Evolutionary conservation across 768 basidiomycete genomes (phyloP).

Genomic region (Hirschioporus abietinus): DNA sequence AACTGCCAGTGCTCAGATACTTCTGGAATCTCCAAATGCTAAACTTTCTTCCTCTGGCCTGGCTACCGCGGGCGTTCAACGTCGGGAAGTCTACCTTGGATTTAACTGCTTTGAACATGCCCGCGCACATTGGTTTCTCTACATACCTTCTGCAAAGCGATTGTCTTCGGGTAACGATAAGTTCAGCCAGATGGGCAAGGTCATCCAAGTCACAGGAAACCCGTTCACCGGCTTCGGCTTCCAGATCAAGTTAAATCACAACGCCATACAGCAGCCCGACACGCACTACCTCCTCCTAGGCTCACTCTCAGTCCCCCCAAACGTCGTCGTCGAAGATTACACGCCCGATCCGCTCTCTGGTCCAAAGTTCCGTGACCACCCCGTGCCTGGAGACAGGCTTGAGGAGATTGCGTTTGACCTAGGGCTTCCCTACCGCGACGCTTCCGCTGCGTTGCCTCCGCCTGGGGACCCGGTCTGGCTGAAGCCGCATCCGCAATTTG

Average conservation of each 20-base stretch:
- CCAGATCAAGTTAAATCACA: neutral
- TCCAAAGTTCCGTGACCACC: neutral
- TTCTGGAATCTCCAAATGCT: neutral
- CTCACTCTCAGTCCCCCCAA: neutral
- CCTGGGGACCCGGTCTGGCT: neutral
- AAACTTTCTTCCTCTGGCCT: neutral
- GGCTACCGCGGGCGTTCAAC: neutral
- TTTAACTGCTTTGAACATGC: neutral
- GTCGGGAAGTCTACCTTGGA: neutral
- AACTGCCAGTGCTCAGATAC: neutral
- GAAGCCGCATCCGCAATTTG: neutral
- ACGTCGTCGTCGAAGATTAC: neutral
- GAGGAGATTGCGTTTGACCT: neutral
- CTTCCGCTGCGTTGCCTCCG: neutral
- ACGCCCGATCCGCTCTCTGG: neutral
- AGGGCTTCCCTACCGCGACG: neutral
- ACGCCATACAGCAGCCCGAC: neutral
- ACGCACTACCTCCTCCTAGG: neutral
- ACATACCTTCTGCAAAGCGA: neutral
- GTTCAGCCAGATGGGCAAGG: neutral
- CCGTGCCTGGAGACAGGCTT: neutral
- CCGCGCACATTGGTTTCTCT: neutral
- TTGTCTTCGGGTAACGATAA: neutral
- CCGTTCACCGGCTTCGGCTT: neutral
- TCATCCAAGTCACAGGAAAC: neutral